Percentiles rank a stretch among this genome's conserved stretches.
Evolutionary conservation across 2,329 filamentous ascomycete genomes (phyloP).

Genomic region (Fusarium equiseti): DNA sequence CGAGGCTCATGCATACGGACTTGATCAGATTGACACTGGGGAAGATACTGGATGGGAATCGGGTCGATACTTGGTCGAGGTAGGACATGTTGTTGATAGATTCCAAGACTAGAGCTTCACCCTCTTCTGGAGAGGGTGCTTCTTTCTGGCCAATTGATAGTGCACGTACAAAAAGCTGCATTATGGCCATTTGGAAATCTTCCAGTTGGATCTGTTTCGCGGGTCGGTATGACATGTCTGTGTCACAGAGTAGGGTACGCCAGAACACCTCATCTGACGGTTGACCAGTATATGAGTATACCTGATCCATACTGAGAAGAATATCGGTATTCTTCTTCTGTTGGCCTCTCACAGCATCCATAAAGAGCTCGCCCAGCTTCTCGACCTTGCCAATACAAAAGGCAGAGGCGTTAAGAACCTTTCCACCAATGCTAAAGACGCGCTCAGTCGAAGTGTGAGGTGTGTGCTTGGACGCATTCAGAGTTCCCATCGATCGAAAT

Average conservation of each 20-base stretch:
- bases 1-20: rapidly evolving
- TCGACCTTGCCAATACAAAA: background rate
- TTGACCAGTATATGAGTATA: background rate
- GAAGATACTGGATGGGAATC: background rate
- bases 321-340: background rate
- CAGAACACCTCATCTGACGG: background rate
- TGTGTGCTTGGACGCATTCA: background rate
- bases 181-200: background rate
- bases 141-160: background rate
- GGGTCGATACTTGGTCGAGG: background rate
- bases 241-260: conserved; percentile 7
- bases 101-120: rapidly evolving
- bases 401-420: rapidly evolving
- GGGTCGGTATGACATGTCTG: background rate
- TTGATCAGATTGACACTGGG: background rate
- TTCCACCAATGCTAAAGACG: background rate
- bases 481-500: background rate
- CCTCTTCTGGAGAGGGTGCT: background rate
- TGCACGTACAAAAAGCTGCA: background rate
- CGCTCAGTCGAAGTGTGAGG: background rate
- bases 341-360: background rate
- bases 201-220: background rate
- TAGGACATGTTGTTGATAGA: rapidly evolving
- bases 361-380: background rate
- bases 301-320: background rate